Base-by-base conservation (phyloP, 2,329 filamentous ascomycete species). In the Fusarium sp. region DNA sequence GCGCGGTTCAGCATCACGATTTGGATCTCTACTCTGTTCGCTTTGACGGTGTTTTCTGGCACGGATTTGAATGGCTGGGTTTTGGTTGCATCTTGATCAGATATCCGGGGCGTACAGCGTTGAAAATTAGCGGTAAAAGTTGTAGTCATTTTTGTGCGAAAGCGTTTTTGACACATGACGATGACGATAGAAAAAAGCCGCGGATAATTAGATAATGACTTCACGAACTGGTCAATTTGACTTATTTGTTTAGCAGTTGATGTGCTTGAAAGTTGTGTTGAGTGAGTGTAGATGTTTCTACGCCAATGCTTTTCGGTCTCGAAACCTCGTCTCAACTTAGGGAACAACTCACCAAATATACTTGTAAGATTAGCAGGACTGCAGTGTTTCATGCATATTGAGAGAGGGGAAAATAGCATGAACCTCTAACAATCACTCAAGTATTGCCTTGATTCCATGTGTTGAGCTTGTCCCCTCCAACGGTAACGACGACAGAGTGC, bases 1-100 rank as follows among this genome's bases (percentile, higher is more conserved):
- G 63, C 63, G 70, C 86, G 87, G 77, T 80, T 47, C 89, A 65
- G 89, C 81, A 84, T 64, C 38, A 59, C 62, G 38, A 47, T 61
- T 63, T 38, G 65, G 72, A 79, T 76, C 70, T 76, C 76, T 78
- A 70, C 76, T 79, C 76, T 68, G 65, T 58, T 63, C 72, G 70
- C 67, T 63, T 74, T 66, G 52, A 66, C n/a, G 68, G 70, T 76
- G 57, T 40, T 57, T 62, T 63, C 25, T 27, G 63, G 67, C 58
- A 32, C 58, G 65, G 57, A n/a, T 52, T 57, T 62, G 54, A 56
- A 54, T 27, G 60, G 56, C 58, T 73, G 56, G 65, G 69, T 45
- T 68, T 71, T 52, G 68, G 68, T 66, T 75, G 74, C 74, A 77
- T 77, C 40, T 66, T 69, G 71, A 68, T 76, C 69, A 70, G 66